These are phyloP conservation scores for Bipolaris oryzae DNA, from an alignment of 2,329 filamentous ascomycete species.

Conservation along the genomic window DNA sequence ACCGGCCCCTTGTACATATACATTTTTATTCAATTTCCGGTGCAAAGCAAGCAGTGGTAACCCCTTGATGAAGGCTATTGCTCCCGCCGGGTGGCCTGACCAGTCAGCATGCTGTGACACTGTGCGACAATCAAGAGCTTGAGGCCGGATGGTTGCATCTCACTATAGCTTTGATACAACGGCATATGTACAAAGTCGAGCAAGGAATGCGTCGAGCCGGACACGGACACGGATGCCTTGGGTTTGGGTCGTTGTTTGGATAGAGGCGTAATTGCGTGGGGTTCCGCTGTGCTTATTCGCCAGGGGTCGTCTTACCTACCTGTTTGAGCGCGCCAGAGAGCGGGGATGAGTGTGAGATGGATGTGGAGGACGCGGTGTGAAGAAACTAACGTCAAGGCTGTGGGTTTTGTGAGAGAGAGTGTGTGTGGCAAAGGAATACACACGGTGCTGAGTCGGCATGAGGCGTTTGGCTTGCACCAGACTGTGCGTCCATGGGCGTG, in stretches of 20 bases:
- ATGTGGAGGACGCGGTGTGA: constrained; percentile 22
- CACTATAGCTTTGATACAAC: constrained; percentile 36
- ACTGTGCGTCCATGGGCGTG: constrained; percentile 9
- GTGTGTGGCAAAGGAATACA: constrained; percentile 23
- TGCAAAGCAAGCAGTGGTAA: constrained; percentile 14
- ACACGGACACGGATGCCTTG: constrained; percentile 30
- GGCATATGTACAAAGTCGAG: constrained; percentile 24
- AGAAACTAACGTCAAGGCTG: constrained; percentile 36
- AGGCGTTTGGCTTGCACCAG: constrained; percentile 11
- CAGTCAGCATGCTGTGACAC: constrained; percentile 22
- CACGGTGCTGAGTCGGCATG: constrained; percentile 13
- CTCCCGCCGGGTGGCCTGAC: constrained; percentile 3
- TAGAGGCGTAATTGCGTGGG: constrained; percentile 19
- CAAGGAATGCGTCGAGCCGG: constrained; percentile 33
- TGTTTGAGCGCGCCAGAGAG: constrained; percentile 20
- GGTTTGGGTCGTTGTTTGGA: constrained; percentile 28
- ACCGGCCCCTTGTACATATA: constrained; percentile 19
- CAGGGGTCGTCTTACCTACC: constrained; percentile 35
- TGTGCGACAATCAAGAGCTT: constrained; percentile 21
- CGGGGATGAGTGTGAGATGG: constrained; percentile 14
- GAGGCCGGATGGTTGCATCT: constrained; percentile 31
- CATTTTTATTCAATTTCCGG: constrained; percentile 9
- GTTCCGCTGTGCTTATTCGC: constrained; percentile 14
- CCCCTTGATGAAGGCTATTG: constrained; percentile 12
- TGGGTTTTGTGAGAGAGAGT: constrained; percentile 9